A percentile compares a stretch with the other conserved stretches of the same genome.
phyloP scores from a whole-genome alignment of 768 basidiomycete genomes.

The Podaxis sp. region DNA sequence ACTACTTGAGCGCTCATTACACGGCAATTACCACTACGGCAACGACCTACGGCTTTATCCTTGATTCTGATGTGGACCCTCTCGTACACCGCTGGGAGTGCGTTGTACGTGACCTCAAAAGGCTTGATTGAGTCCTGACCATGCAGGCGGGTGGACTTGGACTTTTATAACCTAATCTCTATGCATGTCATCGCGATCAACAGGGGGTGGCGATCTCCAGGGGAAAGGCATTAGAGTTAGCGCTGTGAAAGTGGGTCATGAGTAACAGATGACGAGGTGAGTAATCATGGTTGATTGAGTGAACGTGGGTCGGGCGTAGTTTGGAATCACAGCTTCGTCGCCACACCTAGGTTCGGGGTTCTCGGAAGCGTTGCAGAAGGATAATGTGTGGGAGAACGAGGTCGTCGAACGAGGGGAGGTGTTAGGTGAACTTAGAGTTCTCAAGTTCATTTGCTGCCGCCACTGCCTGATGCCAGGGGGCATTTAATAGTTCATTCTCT shows the following conservation, averaged over 20 bases:
- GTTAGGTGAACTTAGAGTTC: background rate
- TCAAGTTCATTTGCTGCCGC: background rate
- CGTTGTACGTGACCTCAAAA: too few species aligned
- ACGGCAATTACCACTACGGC: background rate
- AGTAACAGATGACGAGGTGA: background rate
- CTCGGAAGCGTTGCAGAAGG: background rate
- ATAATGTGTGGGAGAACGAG: background rate
- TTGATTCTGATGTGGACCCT: background rate
- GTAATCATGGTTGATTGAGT: background rate
- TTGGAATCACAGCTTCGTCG: background rate
- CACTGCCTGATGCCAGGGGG: background rate
- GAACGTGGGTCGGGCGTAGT: background rate
- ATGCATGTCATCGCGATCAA: background rate
- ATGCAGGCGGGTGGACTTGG: background rate
- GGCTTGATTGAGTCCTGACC: background rate
- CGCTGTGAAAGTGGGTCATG: background rate
- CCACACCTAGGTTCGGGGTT: background rate
- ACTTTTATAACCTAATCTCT: conserved; percentile 1
- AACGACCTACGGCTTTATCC: background rate
- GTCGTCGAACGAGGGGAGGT: background rate
- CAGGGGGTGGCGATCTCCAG: background rate
- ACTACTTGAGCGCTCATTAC: background rate
- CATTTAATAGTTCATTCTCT: background rate
- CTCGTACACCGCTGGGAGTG: background rate
- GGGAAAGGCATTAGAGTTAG: background rate